phyloP scores from a whole-genome alignment of 306 rosid genomes.

The Vicia sativa region DNA sequence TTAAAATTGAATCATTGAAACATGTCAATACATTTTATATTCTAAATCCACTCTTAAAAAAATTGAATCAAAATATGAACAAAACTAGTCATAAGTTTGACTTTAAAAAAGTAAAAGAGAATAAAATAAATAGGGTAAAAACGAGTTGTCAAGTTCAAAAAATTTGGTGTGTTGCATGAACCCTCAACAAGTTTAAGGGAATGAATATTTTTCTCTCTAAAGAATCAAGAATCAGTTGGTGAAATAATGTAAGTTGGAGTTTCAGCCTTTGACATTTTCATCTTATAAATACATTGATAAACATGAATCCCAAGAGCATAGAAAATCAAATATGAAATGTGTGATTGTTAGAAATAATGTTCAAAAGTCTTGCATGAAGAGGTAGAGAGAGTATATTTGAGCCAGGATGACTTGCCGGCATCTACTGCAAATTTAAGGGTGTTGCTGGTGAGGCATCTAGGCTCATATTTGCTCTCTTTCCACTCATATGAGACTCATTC shows the following conservation, averaged over 20 bases:
- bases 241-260: conserved; percentile 3
- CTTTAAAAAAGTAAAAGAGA: neutral
- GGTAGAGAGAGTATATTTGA: conserved; percentile 49
- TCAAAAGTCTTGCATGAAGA: conserved; percentile 42
- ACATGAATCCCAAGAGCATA: neutral
- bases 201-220: neutral
- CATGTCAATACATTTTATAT: no score
- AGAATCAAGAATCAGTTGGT: neutral
- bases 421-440: neutral
- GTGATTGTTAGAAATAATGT: neutral
- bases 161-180: neutral
- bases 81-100: neutral
- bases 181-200: neutral
- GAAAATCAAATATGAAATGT: neutral
- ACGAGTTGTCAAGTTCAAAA: neutral
- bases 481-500: conserved; percentile 39
- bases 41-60: no score
- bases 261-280: conserved; percentile 37
- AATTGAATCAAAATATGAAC: neutral
- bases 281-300: conserved; percentile 39
- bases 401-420: conserved; percentile 67
- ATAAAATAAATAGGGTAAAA: neutral
- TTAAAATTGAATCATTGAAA: no score
- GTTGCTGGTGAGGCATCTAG: conserved; percentile 39
- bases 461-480: conserved; percentile 43